Conservation (phyloP, 2,329 filamentous ascomycete genomes). For the Corynespora cassiicola region DNA sequence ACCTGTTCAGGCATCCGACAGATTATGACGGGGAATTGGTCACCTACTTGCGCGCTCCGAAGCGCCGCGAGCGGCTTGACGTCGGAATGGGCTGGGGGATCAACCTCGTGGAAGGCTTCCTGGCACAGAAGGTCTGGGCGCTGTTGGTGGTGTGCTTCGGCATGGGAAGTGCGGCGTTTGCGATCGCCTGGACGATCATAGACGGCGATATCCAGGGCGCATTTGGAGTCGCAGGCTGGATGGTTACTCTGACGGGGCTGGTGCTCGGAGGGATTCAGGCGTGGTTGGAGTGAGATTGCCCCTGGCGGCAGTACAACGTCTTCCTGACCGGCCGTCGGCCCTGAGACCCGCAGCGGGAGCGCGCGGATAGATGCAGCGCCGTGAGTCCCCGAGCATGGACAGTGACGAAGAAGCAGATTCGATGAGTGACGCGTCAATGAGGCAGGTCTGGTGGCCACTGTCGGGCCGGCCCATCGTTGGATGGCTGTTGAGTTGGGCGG, state of each 20-base stretch:
- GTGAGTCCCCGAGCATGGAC: no score
- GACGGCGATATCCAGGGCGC: conserved; percentile 47
- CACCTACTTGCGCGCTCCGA: conserved; percentile 45
- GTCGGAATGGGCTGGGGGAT: conserved; percentile 49
- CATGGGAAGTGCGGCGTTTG: conserved; percentile 43
- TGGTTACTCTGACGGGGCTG: conserved; percentile 40
- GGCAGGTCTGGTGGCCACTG: no score
- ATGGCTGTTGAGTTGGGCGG: no score
- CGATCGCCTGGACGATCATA: conserved; percentile 38
- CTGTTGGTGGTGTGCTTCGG: conserved; percentile 34
- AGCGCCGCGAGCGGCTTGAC: conserved; percentile 37
- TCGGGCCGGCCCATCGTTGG: no score
- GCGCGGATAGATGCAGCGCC: no score
- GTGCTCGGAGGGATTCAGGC: conserved; percentile 42
- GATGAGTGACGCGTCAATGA: no score
- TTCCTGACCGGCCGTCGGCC: no score
- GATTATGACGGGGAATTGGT: conserved; percentile 48
- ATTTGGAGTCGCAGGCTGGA: conserved; percentile 48
- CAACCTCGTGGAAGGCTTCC: conserved; percentile 47
- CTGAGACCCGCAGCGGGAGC: no score
- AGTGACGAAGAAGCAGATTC: no score
- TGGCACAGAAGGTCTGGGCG: conserved; percentile 44
- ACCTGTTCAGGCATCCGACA: conserved; percentile 47
- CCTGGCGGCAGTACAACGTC: no score
- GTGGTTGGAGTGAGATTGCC: conserved; percentile 35